Evolutionary conservation across 2,329 filamentous ascomycete genomes (phyloP).

Genomic region (Leptosphaerulina australis): DNA sequence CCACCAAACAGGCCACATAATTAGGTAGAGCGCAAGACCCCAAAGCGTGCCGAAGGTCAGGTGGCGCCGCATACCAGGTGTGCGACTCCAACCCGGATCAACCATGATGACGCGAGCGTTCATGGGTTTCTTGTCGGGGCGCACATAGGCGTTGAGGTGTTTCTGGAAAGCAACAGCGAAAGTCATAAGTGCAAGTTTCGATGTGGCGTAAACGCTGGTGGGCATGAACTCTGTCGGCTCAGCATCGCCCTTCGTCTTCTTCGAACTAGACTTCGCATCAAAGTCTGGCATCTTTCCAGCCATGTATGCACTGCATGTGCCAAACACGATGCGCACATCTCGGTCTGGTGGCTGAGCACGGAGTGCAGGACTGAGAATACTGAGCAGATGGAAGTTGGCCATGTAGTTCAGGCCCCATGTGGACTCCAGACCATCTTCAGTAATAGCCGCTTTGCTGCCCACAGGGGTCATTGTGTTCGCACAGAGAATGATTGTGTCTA

Average conservation of each 20-base stretch:
- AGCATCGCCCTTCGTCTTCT: constrained; percentile 63
- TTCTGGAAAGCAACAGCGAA: constrained; percentile 93
- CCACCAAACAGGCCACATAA: constrained; percentile 83
- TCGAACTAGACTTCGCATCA: constrained; percentile 52
- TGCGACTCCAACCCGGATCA: constrained; percentile 84
- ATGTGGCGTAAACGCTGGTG: constrained; percentile 55
- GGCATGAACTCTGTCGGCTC: constrained; percentile 50
- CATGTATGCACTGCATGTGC: constrained; percentile 89
- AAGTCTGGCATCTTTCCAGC: constrained; percentile 70
- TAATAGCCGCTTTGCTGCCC: constrained; percentile 65
- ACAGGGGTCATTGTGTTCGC: constrained; percentile 77
- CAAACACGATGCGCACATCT: constrained; percentile 85
- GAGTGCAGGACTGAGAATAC: constrained; percentile 87
- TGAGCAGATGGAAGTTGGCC: constrained; percentile 92
- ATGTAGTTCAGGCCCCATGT: constrained; percentile 97
- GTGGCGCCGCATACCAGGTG: constrained; percentile 86
- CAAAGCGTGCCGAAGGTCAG: constrained; percentile 81
- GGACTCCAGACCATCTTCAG: constrained; percentile 80
- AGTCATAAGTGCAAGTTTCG: constrained; percentile 77
- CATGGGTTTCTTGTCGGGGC: constrained; percentile 81
- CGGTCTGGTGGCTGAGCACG: constrained; percentile 90
- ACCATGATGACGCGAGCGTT: constrained; percentile 84
- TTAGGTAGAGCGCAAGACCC: constrained; percentile 77
- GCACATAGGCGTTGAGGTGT: constrained; percentile 81
- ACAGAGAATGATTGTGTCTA: constrained; percentile 91